Evolutionary conservation across 441 rosid genomes (phyloP).

Genomic region (Iberis amara): DNA sequence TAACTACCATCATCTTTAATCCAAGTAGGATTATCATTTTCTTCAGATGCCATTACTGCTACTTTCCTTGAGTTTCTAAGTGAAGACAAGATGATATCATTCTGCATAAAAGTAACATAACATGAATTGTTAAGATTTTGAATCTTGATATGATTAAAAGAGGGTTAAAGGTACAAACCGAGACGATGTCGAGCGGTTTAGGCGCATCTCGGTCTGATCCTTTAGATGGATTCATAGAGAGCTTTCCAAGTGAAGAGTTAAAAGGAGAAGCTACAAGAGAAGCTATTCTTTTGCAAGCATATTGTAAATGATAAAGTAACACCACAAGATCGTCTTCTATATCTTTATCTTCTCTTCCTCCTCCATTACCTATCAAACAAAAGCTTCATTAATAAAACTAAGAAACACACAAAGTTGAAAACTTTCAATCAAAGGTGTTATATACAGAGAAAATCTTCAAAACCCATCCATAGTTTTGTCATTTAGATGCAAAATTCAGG

Average conservation of each 20-base stretch:
- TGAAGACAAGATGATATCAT: slow-evolving; percentile 70
- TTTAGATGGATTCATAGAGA: slow-evolving; percentile 30
- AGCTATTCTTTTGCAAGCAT: slow-evolving; percentile 84
- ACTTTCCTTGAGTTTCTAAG: slow-evolving; percentile 78
- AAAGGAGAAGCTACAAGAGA: slow-evolving; percentile 87
- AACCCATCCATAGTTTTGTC: not conserved
- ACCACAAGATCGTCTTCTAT: slow-evolving; percentile 70
- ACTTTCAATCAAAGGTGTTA: not conserved
- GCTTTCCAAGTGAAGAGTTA: slow-evolving; percentile 60
- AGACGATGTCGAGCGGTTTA: slow-evolving; percentile 77
- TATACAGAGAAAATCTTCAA: not conserved
- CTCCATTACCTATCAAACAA: slow-evolving; percentile 39
- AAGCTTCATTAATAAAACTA: no score
- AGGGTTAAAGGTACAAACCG: slow-evolving; percentile 38
- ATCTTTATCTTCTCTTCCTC: slow-evolving; percentile 52
- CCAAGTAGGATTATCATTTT: slow-evolving; percentile 75
- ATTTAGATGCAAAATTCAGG: not conserved
- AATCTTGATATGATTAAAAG: slow-evolving; percentile 3
- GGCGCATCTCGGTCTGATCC: slow-evolving; percentile 69
- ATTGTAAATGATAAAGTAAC: slow-evolving; percentile 64
- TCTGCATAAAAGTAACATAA: slow-evolving; percentile 46
- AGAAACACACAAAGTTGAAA: no score
- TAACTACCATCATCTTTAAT: slow-evolving; percentile 61
- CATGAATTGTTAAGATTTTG: slow-evolving; percentile 2
- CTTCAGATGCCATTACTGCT: slow-evolving; percentile 93